Evolutionary conservation across 805 yeast genomes (phyloP).

Genomic region (Naumovozyma dairenensis): DNA sequence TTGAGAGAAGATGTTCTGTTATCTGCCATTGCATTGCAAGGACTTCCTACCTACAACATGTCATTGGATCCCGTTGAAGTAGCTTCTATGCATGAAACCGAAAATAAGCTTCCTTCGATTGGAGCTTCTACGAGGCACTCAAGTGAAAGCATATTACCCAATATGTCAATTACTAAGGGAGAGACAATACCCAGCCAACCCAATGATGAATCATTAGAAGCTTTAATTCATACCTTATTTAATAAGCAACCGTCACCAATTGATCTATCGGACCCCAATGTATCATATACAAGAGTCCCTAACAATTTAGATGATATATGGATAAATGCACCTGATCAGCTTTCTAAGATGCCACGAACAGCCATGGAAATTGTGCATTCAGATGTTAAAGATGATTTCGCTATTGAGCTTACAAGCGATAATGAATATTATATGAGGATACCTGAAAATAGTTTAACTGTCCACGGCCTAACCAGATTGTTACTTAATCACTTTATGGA

Average conservation of each 20-base stretch:
- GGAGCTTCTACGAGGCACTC: not conserved
- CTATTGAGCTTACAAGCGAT: conserved; percentile 8
- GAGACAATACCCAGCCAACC: too few species aligned
- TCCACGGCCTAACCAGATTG: conserved; percentile 61
- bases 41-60: too few species aligned
- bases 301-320: conserved; percentile 2
- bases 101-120: too few species aligned
- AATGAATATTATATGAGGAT: conserved; percentile 7
- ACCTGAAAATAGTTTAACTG: conserved; percentile 51
- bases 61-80: too few species aligned
- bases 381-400: conserved; percentile 11
- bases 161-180: too few species aligned
- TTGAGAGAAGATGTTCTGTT: conserved; percentile 61
- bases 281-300: not conserved
- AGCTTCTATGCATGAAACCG: too few species aligned
- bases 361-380: conserved; percentile 16
- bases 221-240: too few species aligned
- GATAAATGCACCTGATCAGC: conserved; percentile 6
- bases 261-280: not conserved
- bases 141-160: too few species aligned
- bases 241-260: too few species aligned
- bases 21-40: conserved; percentile 57
- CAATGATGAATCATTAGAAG: too few species aligned
- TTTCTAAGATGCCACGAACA: conserved; percentile 17
- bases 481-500: conserved; percentile 59